Evolutionary conservation across 163 green algal genomes (phyloP), one percentile per base, ranked within the genome.

Genomic region (Trebouxia gelatinosa): DNA sequence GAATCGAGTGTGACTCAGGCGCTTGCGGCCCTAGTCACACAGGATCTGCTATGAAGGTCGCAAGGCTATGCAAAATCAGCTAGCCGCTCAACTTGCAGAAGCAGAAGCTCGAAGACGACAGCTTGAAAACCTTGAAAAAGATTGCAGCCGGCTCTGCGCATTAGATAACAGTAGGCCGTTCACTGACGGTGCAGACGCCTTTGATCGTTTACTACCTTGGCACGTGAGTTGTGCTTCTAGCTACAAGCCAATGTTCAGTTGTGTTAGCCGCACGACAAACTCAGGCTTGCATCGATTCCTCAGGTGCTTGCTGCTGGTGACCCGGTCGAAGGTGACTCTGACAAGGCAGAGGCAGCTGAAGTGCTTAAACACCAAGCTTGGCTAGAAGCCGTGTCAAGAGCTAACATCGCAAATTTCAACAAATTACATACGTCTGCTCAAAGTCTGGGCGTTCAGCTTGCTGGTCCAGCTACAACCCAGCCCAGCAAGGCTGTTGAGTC

Each of bases 171-270:
- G 35, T 28, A 51, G 35, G 50, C 64, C 64, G 13, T 72, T 72
- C 32, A 17, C 50, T 16, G 16, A 72, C 64, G 64, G 64, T 19
- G 38, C 38, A 43, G 64, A 72, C 19, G 64, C 64, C 21, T 72
- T 72, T 72, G 64, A 72, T 72, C 64, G 64, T 23, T 34, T 72
- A 26, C 50, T 72, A 54, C 64, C 64, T 72, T 72, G 35, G 35
- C 64, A 72, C 64, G 64, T 72, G 34, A 51, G 64, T 17, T 3
- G 32, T 62, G 51, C 51, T 28, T 21, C 19, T n/a, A n/a, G n/a
- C n/a, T n/a, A n/a, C n/a, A n/a, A n/a, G n/a, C n/a, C n/a, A n/a
- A n/a, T n/a, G n/a, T n/a, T n/a, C n/a, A n/a, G n/a, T n/a, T n/a
- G n/a, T n/a, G n/a, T n/a, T n/a, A n/a, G n/a, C n/a, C n/a, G n/a